Base-by-base conservation (phyloP, 495 filamentous ascomycete genomes). In the Filosporella fistucella region DNA sequence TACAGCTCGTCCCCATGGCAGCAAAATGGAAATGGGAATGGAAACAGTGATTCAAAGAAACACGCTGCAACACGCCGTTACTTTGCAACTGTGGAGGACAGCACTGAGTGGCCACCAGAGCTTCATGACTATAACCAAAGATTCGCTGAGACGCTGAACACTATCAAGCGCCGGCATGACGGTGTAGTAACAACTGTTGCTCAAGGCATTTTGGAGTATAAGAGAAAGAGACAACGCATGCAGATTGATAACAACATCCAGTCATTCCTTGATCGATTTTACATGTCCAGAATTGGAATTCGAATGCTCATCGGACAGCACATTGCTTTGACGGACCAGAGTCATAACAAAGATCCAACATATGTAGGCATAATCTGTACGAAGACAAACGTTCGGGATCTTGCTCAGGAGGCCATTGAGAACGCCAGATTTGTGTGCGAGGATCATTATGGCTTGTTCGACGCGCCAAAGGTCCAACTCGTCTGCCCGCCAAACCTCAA, bases 231-330 rank as follows among this genome's bases (percentile, higher is more conserved):
- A 46, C 93, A 98, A 72, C 81, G 93, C 34, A 91, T 97, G 85
- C 94, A 97, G 63, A 98, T 98, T 61, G 93, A 97, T 68, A 83
- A 88, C 46, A 93, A 89, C 44, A 95, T 98, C 41, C 93, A 98
- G 62, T 80, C 85, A 41, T 98, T 98, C 69, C 81, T 98, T 46
- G 93, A 98, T 68, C 86, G 93, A 41, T 98, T 98, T 63, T 98
- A 98, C 72, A 98, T 98, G 93, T 96, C 89, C 26, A 89, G 93
- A n/a, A 98, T 98, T 53, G 93, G 93, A 53, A 98, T 98, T 45
- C 88, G 93, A 51, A 98, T 98, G 93, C 78, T 98, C 12, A 96
- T 98, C 45, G 93, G 93, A 24, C 93, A 98, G 64, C 93, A 98
- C 67, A 93, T 98, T 48, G 94, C 93, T 49, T 74, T 98, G 43